These are phyloP conservation scores for Pyrrhoderma lamaoense DNA, from an alignment of 1,284 basidiomycete genomes.

Conservation along the genomic window DNA sequence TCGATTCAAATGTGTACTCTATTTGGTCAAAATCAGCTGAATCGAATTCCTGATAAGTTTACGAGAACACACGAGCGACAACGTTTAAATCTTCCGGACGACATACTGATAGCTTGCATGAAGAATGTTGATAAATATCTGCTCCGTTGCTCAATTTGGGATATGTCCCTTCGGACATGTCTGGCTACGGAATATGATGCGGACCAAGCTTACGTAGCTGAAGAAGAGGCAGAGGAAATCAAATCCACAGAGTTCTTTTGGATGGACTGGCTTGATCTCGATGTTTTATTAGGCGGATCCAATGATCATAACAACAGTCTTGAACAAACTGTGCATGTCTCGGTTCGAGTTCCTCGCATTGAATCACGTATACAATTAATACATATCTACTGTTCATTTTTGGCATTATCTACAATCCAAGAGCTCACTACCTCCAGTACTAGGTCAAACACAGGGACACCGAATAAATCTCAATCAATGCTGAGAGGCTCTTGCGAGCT, in stretches of 20 bases:
- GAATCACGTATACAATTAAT: constrained; percentile 16
- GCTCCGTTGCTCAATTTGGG: constrained; percentile 38
- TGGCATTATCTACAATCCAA: constrained; percentile 17
- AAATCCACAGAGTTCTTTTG: constrained; percentile 42
- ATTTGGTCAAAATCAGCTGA: constrained; percentile 36
- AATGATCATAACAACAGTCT: not conserved
- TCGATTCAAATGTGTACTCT: constrained; percentile 58
- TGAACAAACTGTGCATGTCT: constrained; percentile 4
- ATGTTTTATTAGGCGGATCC: constrained; percentile 27
- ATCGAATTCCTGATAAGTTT: constrained; percentile 34
- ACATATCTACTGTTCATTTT: constrained; percentile 12
- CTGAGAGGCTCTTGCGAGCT: no score
- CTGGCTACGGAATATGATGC: constrained; percentile 56
- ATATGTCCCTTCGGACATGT: constrained; percentile 47
- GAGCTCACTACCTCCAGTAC: not conserved
- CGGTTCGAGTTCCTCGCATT: constrained; percentile 16
- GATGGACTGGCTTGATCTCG: constrained; percentile 33
- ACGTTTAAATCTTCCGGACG: constrained; percentile 49
- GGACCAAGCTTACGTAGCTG: constrained; percentile 52
- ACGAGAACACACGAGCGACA: constrained; percentile 40
- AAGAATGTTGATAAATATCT: constrained; percentile 29
- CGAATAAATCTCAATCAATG: no score
- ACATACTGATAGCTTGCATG: constrained; percentile 53
- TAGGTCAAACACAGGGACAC: no score
- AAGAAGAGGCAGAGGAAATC: constrained; percentile 40